Evolutionary conservation across 257 asterid genomes (phyloP).

Genomic region (Salvia rosmarinus): DNA sequence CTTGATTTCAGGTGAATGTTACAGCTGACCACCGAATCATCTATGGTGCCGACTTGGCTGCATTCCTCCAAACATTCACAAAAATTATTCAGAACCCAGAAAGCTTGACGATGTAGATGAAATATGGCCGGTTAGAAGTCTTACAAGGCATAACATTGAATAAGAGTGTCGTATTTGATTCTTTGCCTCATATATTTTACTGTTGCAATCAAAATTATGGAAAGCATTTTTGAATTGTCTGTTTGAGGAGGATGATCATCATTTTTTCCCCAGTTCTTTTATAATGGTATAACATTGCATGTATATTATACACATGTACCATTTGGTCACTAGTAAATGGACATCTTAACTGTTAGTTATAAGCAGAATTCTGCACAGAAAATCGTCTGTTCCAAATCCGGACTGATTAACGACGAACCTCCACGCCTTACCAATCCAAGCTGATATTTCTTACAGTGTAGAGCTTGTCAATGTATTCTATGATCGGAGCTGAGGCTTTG

Average conservation of each 20-base stretch:
- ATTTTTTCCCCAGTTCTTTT: neutral
- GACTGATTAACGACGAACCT: neutral
- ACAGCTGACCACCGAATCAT: slow-evolving; percentile 16
- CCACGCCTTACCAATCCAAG: slow-evolving; percentile 72
- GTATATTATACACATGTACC: slow-evolving; percentile 4
- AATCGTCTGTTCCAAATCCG: neutral
- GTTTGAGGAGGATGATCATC: neutral
- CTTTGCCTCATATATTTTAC: slow-evolving; percentile 15
- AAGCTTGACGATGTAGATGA: slow-evolving; percentile 71
- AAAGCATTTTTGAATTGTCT: neutral
- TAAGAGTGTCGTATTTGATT: slow-evolving; percentile 12
- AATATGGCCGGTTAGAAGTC: slow-evolving; percentile 9
- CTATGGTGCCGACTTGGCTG: slow-evolving; percentile 17
- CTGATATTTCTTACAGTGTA: slow-evolving; percentile 61
- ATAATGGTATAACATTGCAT: slow-evolving; percentile 8
- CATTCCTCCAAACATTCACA: slow-evolving; percentile 41
- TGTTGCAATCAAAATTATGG: neutral
- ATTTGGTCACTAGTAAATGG: neutral
- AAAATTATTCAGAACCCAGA: slow-evolving; percentile 77
- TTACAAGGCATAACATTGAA: slow-evolving; percentile 18
- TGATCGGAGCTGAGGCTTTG: slow-evolving; percentile 62
- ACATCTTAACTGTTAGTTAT: slow-evolving; percentile 20
- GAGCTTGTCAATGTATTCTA: slow-evolving; percentile 71
- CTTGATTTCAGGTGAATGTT: slow-evolving; percentile 64
- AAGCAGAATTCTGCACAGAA: neutral